A percentile compares a stretch with the other conserved stretches of the same genome.
Evolutionary conservation across 768 basidiomycete genomes (phyloP).

Genomic region (Neoboletus subvelutipes): DNA sequence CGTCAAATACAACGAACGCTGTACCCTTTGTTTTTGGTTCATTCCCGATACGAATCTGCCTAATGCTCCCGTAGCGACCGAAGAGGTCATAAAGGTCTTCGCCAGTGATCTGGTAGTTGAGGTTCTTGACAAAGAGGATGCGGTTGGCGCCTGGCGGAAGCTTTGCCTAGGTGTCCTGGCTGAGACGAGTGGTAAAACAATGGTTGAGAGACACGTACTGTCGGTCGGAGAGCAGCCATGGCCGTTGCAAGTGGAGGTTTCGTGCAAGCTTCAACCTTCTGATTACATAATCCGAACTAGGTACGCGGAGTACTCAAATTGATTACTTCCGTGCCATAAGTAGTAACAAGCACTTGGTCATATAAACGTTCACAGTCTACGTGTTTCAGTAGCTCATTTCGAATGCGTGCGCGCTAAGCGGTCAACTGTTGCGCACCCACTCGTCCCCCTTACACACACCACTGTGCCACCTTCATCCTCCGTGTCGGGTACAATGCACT

Average conservation of each 20-base stretch:
- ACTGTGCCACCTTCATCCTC: constrained; percentile 56
- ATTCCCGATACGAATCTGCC: constrained; percentile 92
- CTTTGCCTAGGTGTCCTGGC: constrained; percentile 53
- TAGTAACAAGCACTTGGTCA: not conserved
- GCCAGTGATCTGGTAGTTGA: constrained; percentile 90
- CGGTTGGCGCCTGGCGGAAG: constrained; percentile 91
- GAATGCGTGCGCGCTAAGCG: constrained; percentile 34
- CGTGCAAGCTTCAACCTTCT: not conserved
- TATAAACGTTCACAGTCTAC: not conserved
- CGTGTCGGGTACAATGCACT: constrained; percentile 69
- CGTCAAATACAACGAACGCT: constrained; percentile 94
- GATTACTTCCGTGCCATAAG: not conserved
- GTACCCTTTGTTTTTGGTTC: constrained; percentile 93
- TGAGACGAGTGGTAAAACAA: not conserved
- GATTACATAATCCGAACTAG: constrained; percentile 21
- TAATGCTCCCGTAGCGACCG: constrained; percentile 94
- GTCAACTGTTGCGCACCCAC: constrained; percentile 64
- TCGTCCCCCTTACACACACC: constrained; percentile 64
- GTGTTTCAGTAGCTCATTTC: constrained; percentile 5
- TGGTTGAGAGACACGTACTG: constrained; percentile 39
- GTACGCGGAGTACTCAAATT: not conserved
- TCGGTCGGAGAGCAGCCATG: constrained; percentile 72
- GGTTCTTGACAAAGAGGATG: constrained; percentile 90
- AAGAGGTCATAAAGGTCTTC: constrained; percentile 97
- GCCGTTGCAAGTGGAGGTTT: constrained; percentile 2